A percentile compares a stretch with the other conserved stretches of the same genome.
Evolutionary conservation across 192 early-diverging fungal genomes (phyloP).

Genomic region (Linnemannia elongata): DNA sequence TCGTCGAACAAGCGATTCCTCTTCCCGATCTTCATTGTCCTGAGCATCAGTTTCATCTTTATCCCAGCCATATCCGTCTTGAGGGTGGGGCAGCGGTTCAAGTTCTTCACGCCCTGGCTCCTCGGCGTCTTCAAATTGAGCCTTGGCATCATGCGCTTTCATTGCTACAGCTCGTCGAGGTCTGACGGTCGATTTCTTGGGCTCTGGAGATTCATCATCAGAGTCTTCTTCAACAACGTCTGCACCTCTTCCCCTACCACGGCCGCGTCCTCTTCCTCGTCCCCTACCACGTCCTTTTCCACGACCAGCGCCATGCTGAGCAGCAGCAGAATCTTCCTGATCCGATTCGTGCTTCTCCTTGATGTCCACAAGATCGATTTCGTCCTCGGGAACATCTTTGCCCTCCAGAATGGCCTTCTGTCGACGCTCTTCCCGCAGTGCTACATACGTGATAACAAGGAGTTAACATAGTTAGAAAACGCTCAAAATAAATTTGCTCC

Average conservation of each 20-base stretch:
- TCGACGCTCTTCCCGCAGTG: conserved; percentile 34
- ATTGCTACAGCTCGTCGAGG: background rate
- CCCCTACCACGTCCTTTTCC: conserved; percentile 26
- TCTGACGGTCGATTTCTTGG: background rate
- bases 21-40: background rate
- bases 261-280: conserved; percentile 3
- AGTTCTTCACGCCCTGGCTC: background rate
- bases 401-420: conserved; percentile 23
- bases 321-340: background rate
- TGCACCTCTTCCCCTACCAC: conserved; percentile 7
- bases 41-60: background rate
- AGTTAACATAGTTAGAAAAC: background rate
- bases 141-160: background rate
- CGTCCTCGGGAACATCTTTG: conserved; percentile 7
- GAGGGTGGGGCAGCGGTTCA: conserved; percentile 26
- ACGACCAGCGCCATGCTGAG: background rate
- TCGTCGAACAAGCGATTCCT: conserved; percentile 14
- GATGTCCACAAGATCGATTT: conserved; percentile 16
- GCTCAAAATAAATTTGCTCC: background rate
- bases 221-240: conserved; percentile 6
- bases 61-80: conserved; percentile 53
- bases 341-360: conserved; percentile 21
- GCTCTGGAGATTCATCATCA: background rate
- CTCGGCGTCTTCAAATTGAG: background rate
- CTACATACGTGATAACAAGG: background rate